Evolutionary conservation across 2,329 filamentous ascomycete species (phyloP), one percentile per base, ranked within the genome.

Genomic region (Colletotrichum sansevieriae): DNA sequence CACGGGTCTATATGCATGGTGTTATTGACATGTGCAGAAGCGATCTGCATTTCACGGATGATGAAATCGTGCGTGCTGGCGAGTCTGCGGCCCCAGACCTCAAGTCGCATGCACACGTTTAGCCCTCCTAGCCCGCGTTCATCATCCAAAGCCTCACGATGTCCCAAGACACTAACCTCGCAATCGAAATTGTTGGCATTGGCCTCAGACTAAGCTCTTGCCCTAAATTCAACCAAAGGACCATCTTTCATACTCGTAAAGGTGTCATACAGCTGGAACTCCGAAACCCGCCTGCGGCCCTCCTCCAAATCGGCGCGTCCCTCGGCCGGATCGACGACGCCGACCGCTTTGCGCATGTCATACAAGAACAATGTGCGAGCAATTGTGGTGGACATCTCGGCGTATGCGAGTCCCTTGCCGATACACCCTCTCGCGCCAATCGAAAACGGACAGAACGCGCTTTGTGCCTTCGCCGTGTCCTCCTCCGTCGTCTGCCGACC

Each of bases 191-290:
- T 12, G 22, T 15, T 43, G n/a, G 11, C 58, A 55, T 46, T 70
- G 6, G 6, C 10, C 29, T 20, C n/a, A 13, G 6, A 11, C 49
- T 47, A 72, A 29, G 70, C 71, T 58, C 76, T 74, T 71, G 71
- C 80, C 73, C 81, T 76, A 74, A 91, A 91, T 80, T 92, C 87
- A 65, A 93, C 81, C 80, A 92, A 83, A 1, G 90, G 89, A 0
- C 92, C 92, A 74, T 91, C 85, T 81, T 93, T 94, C 73, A 87
- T 82, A 73, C 90, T 92, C 37, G 91, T 92, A 78, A 94, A 94
- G 18, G 88, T 90, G 76, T 94, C 92, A 59, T 85, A 80, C 65
- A 93, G 80, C 81, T 93, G 91, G 77, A 90, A 92, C 82, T 94
- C 92, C 1, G 75, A 80, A 18, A 75, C 75, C 54, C 85, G 82